Base-by-base conservation (phyloP, 257 asterid genomes). In the Oldenlandia corymbosa region DNA sequence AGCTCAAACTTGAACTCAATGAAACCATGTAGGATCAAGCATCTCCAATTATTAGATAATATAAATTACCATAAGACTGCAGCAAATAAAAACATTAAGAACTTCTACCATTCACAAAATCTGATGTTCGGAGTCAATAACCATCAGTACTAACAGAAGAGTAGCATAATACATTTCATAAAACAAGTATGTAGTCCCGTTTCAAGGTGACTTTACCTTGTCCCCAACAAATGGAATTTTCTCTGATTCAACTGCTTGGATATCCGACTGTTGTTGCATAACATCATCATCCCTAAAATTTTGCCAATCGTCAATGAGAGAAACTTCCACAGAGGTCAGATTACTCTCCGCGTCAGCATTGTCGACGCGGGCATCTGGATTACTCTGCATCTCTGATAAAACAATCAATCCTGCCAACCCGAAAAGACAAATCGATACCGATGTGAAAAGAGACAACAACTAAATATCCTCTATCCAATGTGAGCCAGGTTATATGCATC, bases 191-290 rank as follows among this genome's bases (percentile, higher is more conserved):
- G 24, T 57, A 54, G 54, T 75, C 39, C 10, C 43, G 2, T 1
- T 39, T 39, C 43, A 10, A 6, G 46, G 26, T 63, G 46, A 24
- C 34, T 83, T 78, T 81, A 74, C 96, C 98, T 88, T 88, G 79
- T 88, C 95, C 58, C 95, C 98, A 64, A 91, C 80, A 59, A 81
- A 86, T 17, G 83, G 86, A 62, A 80, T 74, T 75, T 85, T 91
- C 68, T 46, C 85, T 65, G 95, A 87, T 79, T 88, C 85, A 69
- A 76, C 83, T 60, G 93, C 90, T 39, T 73, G 87, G 67, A 91
- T 91, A 56, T 81, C 81, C 48, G 84, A 71, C 28, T 86, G 92
- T 67, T 91, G 98, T 72, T 78, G 82, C 86, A 88, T 75, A 68
- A 86, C 76, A 55, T 86, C 96, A 71, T 80, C 88, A 72, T 91